These are phyloP conservation scores for Clavulina sp. DNA, from an alignment of 768 basidiomycete genomes.

Conservation along the genomic window DNA sequence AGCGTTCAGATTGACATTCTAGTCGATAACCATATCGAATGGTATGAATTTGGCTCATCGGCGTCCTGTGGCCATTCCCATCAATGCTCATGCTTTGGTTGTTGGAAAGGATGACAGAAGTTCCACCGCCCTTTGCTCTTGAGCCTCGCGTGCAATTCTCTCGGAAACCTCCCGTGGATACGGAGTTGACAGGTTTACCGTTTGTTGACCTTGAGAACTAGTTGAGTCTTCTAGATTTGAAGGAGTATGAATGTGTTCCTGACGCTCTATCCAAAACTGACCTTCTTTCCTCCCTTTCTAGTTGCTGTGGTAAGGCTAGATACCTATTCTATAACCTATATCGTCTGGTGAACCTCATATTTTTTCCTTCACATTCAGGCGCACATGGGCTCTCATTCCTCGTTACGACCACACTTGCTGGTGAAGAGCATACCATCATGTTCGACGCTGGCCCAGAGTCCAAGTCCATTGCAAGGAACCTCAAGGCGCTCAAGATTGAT, in stretches of 20 bases:
- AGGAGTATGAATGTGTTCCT: too few relatives aligned
- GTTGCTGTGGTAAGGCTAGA: conserved; percentile 30
- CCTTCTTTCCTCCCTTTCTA: not conserved
- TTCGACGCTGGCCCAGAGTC: conserved; percentile 80
- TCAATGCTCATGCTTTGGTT: not conserved
- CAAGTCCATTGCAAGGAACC: conserved; percentile 54
- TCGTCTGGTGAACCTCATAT: conserved; percentile 14
- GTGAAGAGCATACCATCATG: conserved; percentile 34
- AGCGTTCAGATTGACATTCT: too few relatives aligned
- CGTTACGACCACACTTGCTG: conserved; percentile 37
- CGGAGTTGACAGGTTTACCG: conserved; percentile 33
- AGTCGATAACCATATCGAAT: conserved; percentile 68
- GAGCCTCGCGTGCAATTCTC: conserved; percentile 49
- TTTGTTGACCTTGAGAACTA: conserved; percentile 56
- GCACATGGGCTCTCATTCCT: conserved; percentile 76
- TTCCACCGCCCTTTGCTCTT: conserved; percentile 62
- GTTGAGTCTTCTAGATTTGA: not conserved
- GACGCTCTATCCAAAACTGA: too few relatives aligned
- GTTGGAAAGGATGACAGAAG: conserved; percentile 46
- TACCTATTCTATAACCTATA: conserved; percentile 14
- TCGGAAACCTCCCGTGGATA: conserved; percentile 27
- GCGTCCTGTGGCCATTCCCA: not conserved
- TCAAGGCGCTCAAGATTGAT: conserved; percentile 38
- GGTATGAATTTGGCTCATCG: conserved; percentile 24
- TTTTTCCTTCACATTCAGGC: conserved; percentile 29